These are phyloP conservation scores for Candida andamanensis DNA, from an alignment of 805 yeast genomes.

Conservation along the genomic window DNA sequence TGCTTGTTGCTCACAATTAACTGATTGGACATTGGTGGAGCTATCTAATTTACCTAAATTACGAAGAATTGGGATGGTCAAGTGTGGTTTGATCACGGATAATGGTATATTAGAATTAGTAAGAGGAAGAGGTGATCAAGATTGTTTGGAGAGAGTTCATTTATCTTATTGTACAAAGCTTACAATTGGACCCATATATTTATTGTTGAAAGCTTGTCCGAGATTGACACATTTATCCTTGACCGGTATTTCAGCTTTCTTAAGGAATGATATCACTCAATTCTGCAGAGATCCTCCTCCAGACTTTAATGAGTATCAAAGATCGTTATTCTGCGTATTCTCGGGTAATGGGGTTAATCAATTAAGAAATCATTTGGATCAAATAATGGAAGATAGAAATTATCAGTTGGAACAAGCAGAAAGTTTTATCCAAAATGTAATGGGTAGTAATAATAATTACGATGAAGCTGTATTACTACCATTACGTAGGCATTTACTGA, in stretches of 20 bases:
- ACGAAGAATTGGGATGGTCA: constrained; percentile 88
- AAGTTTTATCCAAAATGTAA: neutral
- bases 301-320: constrained; percentile 84
- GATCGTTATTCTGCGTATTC: constrained; percentile 84
- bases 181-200: constrained; percentile 71
- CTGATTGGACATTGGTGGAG: constrained; percentile 75
- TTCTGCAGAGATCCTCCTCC: constrained; percentile 91
- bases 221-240: constrained; percentile 83
- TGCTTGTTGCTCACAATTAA: constrained; percentile 88
- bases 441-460: neutral
- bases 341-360: constrained; percentile 83
- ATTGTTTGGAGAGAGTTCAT: constrained; percentile 87
- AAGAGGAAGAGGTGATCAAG: constrained; percentile 64
- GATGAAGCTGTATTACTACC: no score
- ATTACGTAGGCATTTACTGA: no score
- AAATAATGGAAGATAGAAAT: constrained; percentile 31
- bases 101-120: constrained; percentile 69
- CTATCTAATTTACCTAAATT: constrained; percentile 72
- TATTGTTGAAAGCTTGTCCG: constrained; percentile 74
- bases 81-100: constrained; percentile 84
- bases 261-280: constrained; percentile 76
- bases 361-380: constrained; percentile 64
- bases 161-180: constrained; percentile 83
- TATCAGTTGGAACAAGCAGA: constrained; percentile 25
- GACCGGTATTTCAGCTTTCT: constrained; percentile 88